Evolutionary conservation across 805 yeast genomes (phyloP), one percentile per base, ranked within the genome.

Genomic region (Candida ulmi): DNA sequence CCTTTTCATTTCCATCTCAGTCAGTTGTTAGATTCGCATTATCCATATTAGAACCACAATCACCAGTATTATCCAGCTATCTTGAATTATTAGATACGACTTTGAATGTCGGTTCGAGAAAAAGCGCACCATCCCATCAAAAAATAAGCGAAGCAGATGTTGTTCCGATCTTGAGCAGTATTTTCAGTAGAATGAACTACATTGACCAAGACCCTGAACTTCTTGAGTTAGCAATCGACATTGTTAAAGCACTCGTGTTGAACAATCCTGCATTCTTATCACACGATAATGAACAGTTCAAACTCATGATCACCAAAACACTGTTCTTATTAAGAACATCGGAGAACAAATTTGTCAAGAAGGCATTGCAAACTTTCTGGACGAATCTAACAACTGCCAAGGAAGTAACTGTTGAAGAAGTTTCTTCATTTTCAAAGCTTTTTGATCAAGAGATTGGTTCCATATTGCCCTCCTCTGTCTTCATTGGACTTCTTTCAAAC

Each of bases 131-230:
- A 2, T 13, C 36, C 0, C 40, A 37, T 16, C 45, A 44, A 17
- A 21, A 30, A 4, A 18, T 54, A 1, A 16, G 40, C 0, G 44
- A 46, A 13, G 37, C 36, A 3, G 50, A 48, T n/a, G 41, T 49
- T 3, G 15, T 47, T 3, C 23, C 30, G n/a, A 39, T 52, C 9
- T 15, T 55, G n/a, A 46, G 41, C 4, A 32, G 42, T 1, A 43
- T 55, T 25, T 41, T 48, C 11, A 45, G 36, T 8, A 41, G 42
- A 21, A 36, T 37, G 33, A 16, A 17, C 2, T 36, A 62, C 1
- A 60, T 80, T 7, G 58, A 61, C 5, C 46, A 55, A 2, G 90
- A 83, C 53, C 80, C 85, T 0, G 90, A 83, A 50, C 49, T 78
- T 29, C 49, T 76, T n/a, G 79, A 78, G 47, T 54, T 73, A 1